Percentiles rank a stretch among this genome's conserved stretches.
phyloP scores from a whole-genome alignment of 345 rosid genomes.

The Linum tenue region DNA sequence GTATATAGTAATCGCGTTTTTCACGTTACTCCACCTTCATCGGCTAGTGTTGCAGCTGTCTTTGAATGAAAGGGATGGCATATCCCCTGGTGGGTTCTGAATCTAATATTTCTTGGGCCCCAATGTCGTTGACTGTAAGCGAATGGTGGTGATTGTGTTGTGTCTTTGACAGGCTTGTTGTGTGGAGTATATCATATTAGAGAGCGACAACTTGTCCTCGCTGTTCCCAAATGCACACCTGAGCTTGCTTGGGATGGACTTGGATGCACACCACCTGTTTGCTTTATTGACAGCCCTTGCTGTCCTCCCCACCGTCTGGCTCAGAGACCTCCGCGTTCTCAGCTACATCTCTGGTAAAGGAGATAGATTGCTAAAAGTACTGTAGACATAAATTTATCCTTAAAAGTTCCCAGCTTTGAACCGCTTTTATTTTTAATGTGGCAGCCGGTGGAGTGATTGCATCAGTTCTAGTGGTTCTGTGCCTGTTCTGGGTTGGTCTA shows the following conservation, averaged over 20 bases:
- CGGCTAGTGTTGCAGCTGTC: no score
- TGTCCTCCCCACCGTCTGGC: slow-evolving; percentile 89
- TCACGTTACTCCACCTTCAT: neutral
- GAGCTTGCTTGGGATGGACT: slow-evolving; percentile 45
- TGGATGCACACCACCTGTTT: slow-evolving; percentile 55
- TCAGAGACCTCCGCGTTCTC: slow-evolving; percentile 71
- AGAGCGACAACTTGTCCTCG: slow-evolving; percentile 77
- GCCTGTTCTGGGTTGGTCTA: slow-evolving; percentile 83
- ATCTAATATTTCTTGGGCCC: neutral
- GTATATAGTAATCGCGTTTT: neutral
- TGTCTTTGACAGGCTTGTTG: slow-evolving; percentile 63
- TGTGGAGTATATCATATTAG: slow-evolving; percentile 84
- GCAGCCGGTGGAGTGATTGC: slow-evolving; percentile 96
- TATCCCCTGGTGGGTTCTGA: neutral
- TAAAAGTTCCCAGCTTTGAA: slow-evolving; percentile 4
- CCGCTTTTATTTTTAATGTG: neutral
- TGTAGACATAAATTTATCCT: neutral
- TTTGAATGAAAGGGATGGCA: no score
- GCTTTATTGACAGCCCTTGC: slow-evolving; percentile 62
- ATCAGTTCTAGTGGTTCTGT: slow-evolving; percentile 63
- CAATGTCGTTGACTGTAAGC: neutral
- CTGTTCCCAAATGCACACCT: slow-evolving; percentile 70
- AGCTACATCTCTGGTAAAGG: slow-evolving; percentile 80
- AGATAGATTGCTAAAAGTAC: neutral
- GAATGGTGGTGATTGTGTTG: no score